Evolutionary conservation across 2,329 filamentous ascomycete species (phyloP).

Genomic region (Ramularia collo-cygni): DNA sequence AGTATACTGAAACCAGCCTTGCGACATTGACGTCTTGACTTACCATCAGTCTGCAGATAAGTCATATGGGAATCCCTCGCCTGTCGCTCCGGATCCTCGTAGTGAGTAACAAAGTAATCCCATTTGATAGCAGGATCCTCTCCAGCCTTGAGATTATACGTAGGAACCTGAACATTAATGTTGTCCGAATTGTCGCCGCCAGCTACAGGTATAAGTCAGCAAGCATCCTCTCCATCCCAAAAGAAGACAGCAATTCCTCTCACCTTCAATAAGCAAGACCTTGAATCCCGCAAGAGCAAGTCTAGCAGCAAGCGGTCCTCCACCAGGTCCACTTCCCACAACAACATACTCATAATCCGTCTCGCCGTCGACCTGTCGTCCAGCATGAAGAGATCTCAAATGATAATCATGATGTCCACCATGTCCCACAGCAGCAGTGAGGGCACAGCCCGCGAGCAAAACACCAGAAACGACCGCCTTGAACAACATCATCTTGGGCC

Average conservation of each 20-base stretch:
- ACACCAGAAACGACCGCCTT: too few species aligned
- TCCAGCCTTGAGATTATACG: not conserved
- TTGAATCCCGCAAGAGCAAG: constrained; percentile 55
- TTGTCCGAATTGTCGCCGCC: too few species aligned
- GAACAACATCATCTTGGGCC: too few species aligned
- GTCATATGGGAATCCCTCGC: constrained; percentile 53
- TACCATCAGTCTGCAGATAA: constrained; percentile 42
- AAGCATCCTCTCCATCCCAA: too few species aligned
- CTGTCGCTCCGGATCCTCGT: constrained; percentile 48
- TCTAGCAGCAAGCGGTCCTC: constrained; percentile 52
- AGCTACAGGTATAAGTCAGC: too few species aligned
- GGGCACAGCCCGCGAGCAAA: too few species aligned
- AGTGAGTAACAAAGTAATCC: constrained; percentile 61
- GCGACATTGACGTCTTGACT: not conserved
- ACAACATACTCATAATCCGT: constrained; percentile 54
- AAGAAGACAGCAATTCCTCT: constrained; percentile 26
- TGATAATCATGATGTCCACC: too few species aligned
- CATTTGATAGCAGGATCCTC: constrained; percentile 52
- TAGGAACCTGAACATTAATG: too few species aligned
- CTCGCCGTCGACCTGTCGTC: not conserved
- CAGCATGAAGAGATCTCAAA: too few species aligned
- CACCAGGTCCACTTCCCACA: constrained; percentile 55
- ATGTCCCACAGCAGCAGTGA: too few species aligned
- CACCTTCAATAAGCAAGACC: constrained; percentile 56
- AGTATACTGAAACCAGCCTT: not conserved